Evolutionary conservation across 768 basidiomycete species (phyloP).

Genomic region (Trametes coccinea): DNA sequence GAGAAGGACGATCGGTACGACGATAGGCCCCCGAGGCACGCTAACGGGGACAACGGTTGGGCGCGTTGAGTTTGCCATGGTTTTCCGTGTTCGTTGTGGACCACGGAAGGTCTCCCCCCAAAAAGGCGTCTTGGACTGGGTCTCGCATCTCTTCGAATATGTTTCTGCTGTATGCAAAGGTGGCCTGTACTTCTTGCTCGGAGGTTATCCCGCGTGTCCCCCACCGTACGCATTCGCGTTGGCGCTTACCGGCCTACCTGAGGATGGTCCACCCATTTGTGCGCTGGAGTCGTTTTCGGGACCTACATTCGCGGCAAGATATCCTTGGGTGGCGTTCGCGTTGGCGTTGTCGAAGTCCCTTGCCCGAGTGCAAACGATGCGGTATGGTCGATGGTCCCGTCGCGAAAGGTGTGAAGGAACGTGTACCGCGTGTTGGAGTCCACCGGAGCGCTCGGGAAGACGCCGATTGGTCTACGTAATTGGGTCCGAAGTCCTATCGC

Average conservation of each 20-base stretch:
- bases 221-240: conserved; percentile 8
- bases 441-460: conserved; percentile 6
- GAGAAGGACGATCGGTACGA: conserved; percentile 83
- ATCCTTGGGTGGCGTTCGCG: background rate
- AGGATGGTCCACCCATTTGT: conserved; percentile 15
- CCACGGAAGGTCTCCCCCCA: conserved; percentile 23
- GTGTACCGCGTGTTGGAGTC: background rate
- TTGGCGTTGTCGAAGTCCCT: background rate
- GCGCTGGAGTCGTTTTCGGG: conserved; percentile 6
- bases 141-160: conserved; percentile 23
- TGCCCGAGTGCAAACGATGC: background rate
- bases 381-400: too few relatives aligned
- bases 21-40: conserved; percentile 69
- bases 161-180: conserved; percentile 26
- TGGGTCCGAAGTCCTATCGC: background rate
- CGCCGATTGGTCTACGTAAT: conserved; percentile 3
- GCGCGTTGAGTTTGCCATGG: conserved; percentile 29
- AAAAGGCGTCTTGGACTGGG: conserved; percentile 29
- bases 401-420: too few relatives aligned
- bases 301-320: conserved; percentile 4
- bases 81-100: conserved; percentile 21
- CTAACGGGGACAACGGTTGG: conserved; percentile 66
- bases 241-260: conserved; percentile 19
- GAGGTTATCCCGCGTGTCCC: conserved; percentile 27
- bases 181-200: conserved; percentile 27